Percentiles rank a stretch among this genome's conserved stretches.
phyloP scores from a whole-genome alignment of 139 green algal genomes.

The Chlamydomonas sp. region DNA sequence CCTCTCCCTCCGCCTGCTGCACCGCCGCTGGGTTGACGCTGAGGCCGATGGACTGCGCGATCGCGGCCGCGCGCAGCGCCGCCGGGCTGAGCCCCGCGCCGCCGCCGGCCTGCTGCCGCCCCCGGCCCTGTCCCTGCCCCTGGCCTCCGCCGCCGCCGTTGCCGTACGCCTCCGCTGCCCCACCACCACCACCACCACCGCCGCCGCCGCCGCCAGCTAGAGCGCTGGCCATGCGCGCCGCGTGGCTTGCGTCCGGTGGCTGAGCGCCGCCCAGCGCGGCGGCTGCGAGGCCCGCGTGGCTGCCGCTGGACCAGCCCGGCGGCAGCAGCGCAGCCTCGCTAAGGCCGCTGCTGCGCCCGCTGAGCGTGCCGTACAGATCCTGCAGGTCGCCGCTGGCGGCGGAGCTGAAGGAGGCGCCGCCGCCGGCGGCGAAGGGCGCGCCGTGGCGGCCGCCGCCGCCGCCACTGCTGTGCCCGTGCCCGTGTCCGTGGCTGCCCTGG shows the following conservation, averaged over 20 bases:
- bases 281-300: too few relatives aligned
- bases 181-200: too few relatives aligned
- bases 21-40: background rate
- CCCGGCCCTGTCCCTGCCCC: background rate
- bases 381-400: background rate
- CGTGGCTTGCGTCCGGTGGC: background rate
- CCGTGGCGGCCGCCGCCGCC: too few relatives aligned
- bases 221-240: too few relatives aligned
- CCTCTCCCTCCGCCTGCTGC: background rate
- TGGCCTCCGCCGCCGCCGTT: too few relatives aligned
- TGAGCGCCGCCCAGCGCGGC: too few relatives aligned
- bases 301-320: too few relatives aligned
- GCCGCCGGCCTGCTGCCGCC: conserved; percentile 2
- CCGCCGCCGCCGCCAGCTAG: background rate
- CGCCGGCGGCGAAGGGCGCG: background rate
- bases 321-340: too few relatives aligned
- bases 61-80: background rate
- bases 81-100: background rate
- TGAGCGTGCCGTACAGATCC: background rate
- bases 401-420: background rate
- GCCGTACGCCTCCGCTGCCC: too few relatives aligned
- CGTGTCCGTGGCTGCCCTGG: too few relatives aligned
- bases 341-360: background rate
- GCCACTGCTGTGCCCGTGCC: background rate
- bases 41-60: conserved; percentile 24